phyloP scores from a whole-genome alignment of 2,329 filamentous ascomycete genomes.

The Cladosporium sp. region DNA sequence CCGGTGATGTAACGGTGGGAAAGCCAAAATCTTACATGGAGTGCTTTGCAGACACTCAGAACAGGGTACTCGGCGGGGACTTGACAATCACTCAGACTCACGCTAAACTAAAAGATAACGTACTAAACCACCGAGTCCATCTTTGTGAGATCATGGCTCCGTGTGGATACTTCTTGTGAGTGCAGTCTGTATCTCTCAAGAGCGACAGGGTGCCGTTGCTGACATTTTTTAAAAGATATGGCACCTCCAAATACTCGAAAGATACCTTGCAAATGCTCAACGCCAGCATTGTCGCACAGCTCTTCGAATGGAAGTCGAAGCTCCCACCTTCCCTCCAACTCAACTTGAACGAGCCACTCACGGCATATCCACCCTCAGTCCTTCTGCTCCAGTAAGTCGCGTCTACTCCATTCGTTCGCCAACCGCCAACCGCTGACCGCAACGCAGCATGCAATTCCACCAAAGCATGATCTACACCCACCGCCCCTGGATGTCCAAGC shows the following conservation, averaged over 20 bases:
- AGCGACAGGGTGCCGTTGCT: not conserved
- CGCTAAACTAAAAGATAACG: not conserved
- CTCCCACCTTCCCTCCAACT: not conserved
- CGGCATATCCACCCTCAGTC: not conserved
- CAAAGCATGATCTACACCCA: constrained; percentile 9
- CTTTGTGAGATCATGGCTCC: not conserved
- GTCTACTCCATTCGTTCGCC: not conserved
- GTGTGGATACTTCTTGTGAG: not conserved
- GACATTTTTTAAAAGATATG: not conserved
- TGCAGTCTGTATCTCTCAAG: not conserved
- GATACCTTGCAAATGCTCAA: constrained; percentile 1
- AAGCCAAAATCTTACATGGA: not conserved
- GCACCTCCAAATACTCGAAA: not conserved
- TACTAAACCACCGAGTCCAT: not conserved
- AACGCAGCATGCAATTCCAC: constrained; percentile 7
- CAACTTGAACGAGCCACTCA: not conserved
- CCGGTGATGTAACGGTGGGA: not conserved
- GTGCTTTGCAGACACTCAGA: not conserved
- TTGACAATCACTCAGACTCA: not conserved
- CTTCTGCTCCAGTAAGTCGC: not conserved
- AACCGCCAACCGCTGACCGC: not conserved
- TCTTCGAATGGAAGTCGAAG: not conserved
- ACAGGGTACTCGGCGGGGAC: not conserved
- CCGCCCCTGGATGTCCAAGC: constrained; percentile 8
- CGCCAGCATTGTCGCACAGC: not conserved